These are phyloP conservation scores for Lecanicillium sp. DNA, from an alignment of 2,329 filamentous ascomycete species.

Conservation along the genomic window DNA sequence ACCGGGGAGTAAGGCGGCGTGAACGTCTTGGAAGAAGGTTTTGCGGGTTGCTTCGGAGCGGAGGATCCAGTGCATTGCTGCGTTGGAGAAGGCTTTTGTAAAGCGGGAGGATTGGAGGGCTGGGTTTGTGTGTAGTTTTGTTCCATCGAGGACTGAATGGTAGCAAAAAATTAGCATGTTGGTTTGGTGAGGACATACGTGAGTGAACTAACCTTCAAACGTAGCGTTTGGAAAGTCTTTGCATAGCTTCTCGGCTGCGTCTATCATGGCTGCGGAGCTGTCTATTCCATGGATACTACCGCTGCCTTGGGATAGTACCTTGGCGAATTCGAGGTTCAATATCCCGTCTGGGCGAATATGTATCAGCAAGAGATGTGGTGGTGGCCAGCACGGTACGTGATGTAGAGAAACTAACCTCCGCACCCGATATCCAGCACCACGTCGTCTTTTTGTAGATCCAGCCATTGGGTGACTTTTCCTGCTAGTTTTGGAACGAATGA, in stretches of 20 bases:
- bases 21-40: constrained; percentile 44
- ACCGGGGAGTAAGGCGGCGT: constrained; percentile 41
- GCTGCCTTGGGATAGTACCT: constrained; percentile 33
- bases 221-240: constrained; percentile 27
- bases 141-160: constrained; percentile 36
- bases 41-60: constrained; percentile 27
- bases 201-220: constrained; percentile 32
- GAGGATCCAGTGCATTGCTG: constrained; percentile 61
- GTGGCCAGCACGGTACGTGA: too few relatives aligned
- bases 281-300: constrained; percentile 50
- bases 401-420: constrained; percentile 43
- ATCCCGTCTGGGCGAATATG: constrained; percentile 41
- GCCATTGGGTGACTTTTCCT: constrained; percentile 47
- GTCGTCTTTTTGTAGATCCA: constrained; percentile 50
- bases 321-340: constrained; percentile 45
- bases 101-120: constrained; percentile 29
- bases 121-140: constrained; percentile 24
- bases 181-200: neutral
- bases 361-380: constrained; percentile 4
- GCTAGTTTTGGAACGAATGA: constrained; percentile 57
- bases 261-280: constrained; percentile 50
- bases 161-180: constrained; percentile 4
- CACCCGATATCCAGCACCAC: constrained; percentile 55
- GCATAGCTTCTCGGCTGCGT: constrained; percentile 36
- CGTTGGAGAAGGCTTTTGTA: constrained; percentile 57